A percentile compares a stretch with the other conserved stretches of the same genome.
Evolutionary conservation across 805 yeast genomes (phyloP).

Genomic region (Kodamaea lidongshanica): DNA sequence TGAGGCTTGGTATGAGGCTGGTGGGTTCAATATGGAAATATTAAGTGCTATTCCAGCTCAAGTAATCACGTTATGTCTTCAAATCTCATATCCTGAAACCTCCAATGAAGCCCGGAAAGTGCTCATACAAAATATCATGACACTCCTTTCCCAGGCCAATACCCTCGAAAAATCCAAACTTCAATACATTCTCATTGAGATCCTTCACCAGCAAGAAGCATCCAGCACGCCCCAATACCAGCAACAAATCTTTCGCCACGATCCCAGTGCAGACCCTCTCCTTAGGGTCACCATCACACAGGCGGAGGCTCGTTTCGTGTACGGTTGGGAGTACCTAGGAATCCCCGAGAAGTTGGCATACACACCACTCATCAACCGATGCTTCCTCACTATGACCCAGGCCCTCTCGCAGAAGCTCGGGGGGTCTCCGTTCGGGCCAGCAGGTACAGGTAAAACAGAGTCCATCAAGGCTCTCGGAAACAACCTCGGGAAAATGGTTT

Average conservation of each 20-base stretch:
- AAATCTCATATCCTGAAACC: slow-evolving; percentile 4
- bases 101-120: too few relatives aligned
- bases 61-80: neutral
- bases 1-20: neutral
- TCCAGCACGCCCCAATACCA: too few relatives aligned
- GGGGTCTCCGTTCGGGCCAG: slow-evolving; percentile 93
- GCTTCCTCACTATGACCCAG: slow-evolving; percentile 64
- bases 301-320: slow-evolving; percentile 44
- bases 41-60: slow-evolving; percentile 2
- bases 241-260: slow-evolving; percentile 47
- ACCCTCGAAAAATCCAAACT: slow-evolving; percentile 35
- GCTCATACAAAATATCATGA: too few relatives aligned
- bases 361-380: slow-evolving; percentile 63
- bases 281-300: slow-evolving; percentile 43
- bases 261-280: slow-evolving; percentile 11
- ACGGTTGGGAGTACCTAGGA: slow-evolving; percentile 84
- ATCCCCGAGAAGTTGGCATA: slow-evolving; percentile 64
- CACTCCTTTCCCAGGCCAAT: too few relatives aligned
- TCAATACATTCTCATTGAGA: slow-evolving; percentile 62
- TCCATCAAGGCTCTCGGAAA: slow-evolving; percentile 79
- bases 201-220: slow-evolving; percentile 50
- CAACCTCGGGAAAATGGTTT: slow-evolving; percentile 70
- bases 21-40: slow-evolving; percentile 22
- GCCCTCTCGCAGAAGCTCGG: slow-evolving; percentile 72
- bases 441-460: slow-evolving; percentile 97